Percentiles rank a stretch among this genome's conserved stretches.
Conservation (phyloP, 352 stramenopile species). For the Phytopythium cucurbitacearum region DNA sequence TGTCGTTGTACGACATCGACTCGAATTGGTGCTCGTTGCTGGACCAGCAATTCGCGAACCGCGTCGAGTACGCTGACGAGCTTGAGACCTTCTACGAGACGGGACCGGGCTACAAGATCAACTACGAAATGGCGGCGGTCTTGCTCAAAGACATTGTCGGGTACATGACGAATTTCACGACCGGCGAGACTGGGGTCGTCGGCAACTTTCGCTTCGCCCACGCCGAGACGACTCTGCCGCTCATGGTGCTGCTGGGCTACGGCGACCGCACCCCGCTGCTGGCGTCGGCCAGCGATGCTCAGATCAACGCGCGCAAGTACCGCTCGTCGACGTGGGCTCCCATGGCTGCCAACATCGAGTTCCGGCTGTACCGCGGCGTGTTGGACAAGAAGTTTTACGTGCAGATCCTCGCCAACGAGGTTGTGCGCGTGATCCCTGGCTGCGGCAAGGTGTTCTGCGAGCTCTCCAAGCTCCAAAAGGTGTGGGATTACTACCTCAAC, state of each 20-base stretch:
- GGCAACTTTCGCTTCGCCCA: constrained; percentile 65
- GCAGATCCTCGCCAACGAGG: constrained; percentile 47
- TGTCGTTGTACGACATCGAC: constrained; percentile 46
- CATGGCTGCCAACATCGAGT: constrained; percentile 73
- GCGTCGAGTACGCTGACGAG: constrained; percentile 61
- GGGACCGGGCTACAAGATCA: constrained; percentile 52
- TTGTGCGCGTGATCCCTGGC: constrained; percentile 28
- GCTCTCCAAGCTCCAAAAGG: constrained; percentile 30
- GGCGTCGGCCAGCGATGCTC: constrained; percentile 22
- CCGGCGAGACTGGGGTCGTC: constrained; percentile 23
- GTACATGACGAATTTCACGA: constrained; percentile 43
- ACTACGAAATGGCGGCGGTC: constrained; percentile 69
- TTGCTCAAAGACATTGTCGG: constrained; percentile 53
- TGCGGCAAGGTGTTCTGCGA: constrained; percentile 44
- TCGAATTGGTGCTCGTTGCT: constrained; percentile 64
- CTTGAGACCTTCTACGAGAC: constrained; percentile 69
- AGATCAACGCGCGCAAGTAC: constrained; percentile 47
- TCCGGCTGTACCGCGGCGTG: constrained; percentile 46
- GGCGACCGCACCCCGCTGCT: constrained; percentile 27
- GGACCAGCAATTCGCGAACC: constrained; percentile 28
- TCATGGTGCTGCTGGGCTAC: constrained; percentile 65
- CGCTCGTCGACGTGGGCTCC: constrained; percentile 52
- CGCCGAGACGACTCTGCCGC: constrained; percentile 66
- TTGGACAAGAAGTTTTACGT: constrained; percentile 41
- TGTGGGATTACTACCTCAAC: constrained; percentile 56